Evolutionary conservation across 1,139 yeast species (phyloP), one percentile per base, ranked within the genome.

Genomic region (Debaryomycetaceae sp.): DNA sequence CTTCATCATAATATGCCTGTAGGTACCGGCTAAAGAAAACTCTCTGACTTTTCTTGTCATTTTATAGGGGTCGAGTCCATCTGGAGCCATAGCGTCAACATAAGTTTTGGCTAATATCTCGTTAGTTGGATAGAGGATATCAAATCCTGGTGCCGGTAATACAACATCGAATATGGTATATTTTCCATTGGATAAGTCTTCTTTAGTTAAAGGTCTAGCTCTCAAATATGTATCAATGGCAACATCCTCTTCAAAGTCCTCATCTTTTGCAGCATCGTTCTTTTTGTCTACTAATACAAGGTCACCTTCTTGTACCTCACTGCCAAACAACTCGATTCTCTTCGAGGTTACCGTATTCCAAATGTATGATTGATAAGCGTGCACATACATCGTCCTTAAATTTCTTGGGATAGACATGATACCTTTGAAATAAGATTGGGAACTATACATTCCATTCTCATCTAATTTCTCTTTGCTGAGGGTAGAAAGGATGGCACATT

Each of bases 111-210:
- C 71, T 40, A 91, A 67, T 33, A 68, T 58, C 41, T 76, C 78
- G 53, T 87, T 85, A 14, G 72, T 65, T 3, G 99, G 98, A 55
- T 94, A 94, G 16, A 75, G 58, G 19, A 92, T 78, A 56, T 88
- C 97, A 58, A 80, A 88, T 0, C 99, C 99, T 2, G 99, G 98
- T 2, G 95, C 78, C 11, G 99, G 98, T 41, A 94, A 70, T 2
- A 94, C 95, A 31, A 92, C 74, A 60, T 94, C 98, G 53, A 76
- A 83, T 33, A 92, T 85, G 16, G 84, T 63, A 58, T 75, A 87
- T 42, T 74, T 75, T 0, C 79, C 78, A 2, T 69, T 49, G 16
- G 72, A 79, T 17, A 86, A 65, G 48, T 91, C 98, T 47, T 83
- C 89, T 42, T 78, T 73, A 1, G 95, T 84, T 16, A 88, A 73